Evolutionary conservation across 306 rosid species (phyloP).

Genomic region (apple (Malus domestica)): DNA sequence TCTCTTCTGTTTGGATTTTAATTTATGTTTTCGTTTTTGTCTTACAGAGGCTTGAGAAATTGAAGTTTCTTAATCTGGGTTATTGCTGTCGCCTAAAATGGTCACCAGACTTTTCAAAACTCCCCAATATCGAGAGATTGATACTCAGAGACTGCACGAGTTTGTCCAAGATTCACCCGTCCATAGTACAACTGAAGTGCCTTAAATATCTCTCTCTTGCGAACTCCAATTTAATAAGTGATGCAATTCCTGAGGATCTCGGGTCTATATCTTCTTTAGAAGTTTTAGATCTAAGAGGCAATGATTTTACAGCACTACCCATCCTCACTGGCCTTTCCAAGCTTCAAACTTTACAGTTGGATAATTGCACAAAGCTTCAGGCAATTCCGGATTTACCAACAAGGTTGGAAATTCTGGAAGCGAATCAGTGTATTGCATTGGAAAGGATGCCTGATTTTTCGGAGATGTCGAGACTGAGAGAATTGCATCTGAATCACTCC

Average conservation of each 20-base stretch:
- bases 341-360: neutral
- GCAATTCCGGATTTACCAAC: too few species aligned
- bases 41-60: constrained; percentile 1
- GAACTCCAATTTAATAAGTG: neutral
- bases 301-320: neutral
- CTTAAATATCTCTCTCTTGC: neutral
- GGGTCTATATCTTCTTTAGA: neutral
- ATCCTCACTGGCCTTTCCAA: neutral
- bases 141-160: constrained; percentile 10
- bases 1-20: neutral
- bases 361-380: neutral
- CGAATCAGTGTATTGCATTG: too few species aligned
- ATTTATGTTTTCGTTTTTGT: neutral
- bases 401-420: too few species aligned
- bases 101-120: constrained; percentile 33
- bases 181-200: constrained; percentile 14
- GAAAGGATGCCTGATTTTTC: too few species aligned
- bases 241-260: neutral
- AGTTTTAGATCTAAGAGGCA: neutral
- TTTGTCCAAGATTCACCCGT: constrained; percentile 11
- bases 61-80: constrained; percentile 21
- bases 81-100: constrained; percentile 19
- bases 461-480: too few species aligned
- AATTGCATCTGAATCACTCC: too few species aligned
- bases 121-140: constrained; percentile 37